phyloP scores from a whole-genome alignment of 139 green algal species.

The Tetraselmis striata region DNA sequence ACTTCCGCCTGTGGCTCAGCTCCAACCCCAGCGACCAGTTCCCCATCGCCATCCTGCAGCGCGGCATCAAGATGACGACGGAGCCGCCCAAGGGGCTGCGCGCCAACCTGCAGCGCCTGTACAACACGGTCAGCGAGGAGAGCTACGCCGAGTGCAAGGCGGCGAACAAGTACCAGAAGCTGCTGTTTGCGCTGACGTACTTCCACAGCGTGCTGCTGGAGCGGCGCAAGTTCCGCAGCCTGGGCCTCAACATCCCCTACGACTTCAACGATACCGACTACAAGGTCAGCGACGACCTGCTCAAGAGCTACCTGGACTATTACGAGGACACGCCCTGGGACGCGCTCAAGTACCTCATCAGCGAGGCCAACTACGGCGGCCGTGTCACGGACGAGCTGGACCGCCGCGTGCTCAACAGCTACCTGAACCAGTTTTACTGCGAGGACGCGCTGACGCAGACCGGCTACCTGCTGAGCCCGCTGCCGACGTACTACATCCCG shows the following conservation, averaged over 20 bases:
- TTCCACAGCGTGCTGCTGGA: constrained; percentile 84
- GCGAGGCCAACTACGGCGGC: constrained; percentile 76
- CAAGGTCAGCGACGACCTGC: constrained; percentile 68
- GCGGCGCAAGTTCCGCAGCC: constrained; percentile 75
- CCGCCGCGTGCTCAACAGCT: constrained; percentile 45
- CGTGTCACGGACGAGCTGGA: constrained; percentile 74
- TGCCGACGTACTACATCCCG: constrained; percentile 67
- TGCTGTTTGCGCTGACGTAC: constrained; percentile 78
- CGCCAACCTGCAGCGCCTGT: constrained; percentile 77
- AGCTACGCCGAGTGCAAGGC: constrained; percentile 55
- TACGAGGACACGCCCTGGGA: constrained; percentile 75
- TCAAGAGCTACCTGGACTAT: constrained; percentile 78
- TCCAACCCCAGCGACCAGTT: constrained; percentile 62
- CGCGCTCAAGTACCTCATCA: constrained; percentile 78
- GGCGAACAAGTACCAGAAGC: constrained; percentile 71
- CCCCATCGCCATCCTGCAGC: constrained; percentile 79
- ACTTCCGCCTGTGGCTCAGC: constrained; percentile 82
- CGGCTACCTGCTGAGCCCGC: constrained; percentile 62
- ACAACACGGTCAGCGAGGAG: constrained; percentile 65
- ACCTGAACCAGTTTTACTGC: constrained; percentile 70
- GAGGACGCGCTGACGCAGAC: constrained; percentile 63
- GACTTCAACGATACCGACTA: constrained; percentile 93
- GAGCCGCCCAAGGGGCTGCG: constrained; percentile 81
- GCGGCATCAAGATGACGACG: constrained; percentile 83
- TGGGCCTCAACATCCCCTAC: constrained; percentile 87